Percentiles rank a stretch among this genome's conserved stretches.
phyloP scores from a whole-genome alignment of 345 rosid genomes.

The Citrus mangshanensis region DNA sequence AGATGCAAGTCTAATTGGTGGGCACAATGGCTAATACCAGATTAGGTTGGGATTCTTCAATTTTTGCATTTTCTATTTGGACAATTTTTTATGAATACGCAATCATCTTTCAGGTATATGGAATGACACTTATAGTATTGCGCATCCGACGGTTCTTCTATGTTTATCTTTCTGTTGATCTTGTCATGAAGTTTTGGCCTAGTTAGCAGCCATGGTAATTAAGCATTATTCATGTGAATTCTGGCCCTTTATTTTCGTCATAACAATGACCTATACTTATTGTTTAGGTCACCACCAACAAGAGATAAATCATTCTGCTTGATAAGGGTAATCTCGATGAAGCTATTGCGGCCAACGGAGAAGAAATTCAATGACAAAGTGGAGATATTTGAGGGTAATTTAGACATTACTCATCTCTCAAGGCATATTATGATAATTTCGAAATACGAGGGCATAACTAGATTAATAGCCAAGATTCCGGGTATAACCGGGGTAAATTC shows the following conservation, averaged over 20 bases:
- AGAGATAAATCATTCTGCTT: too few relatives aligned
- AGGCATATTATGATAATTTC: too few relatives aligned
- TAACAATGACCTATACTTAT: neutral
- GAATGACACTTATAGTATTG: neutral
- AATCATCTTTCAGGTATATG: neutral
- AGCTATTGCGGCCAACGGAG: too few relatives aligned
- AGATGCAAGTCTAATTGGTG: neutral
- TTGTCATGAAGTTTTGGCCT: neutral
- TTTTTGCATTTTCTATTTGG: neutral
- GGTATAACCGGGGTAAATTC: too few relatives aligned
- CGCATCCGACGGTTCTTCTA: neutral
- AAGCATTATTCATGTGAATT: neutral
- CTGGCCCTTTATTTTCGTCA: neutral
- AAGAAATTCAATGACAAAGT: too few relatives aligned
- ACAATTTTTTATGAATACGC: neutral
- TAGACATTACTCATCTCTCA: too few relatives aligned
- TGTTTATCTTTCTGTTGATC: neutral
- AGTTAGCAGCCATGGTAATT: slow-evolving; percentile 1
- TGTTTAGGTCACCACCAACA: neutral
- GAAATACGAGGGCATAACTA: too few relatives aligned
- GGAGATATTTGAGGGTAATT: too few relatives aligned
- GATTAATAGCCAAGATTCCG: too few relatives aligned
- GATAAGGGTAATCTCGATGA: too few relatives aligned
- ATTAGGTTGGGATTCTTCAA: neutral
- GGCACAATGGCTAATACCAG: neutral